Evolutionary conservation across 2,329 filamentous ascomycete species (phyloP), one percentile per base, ranked within the genome.

Genomic region (Curvularia sp.): DNA sequence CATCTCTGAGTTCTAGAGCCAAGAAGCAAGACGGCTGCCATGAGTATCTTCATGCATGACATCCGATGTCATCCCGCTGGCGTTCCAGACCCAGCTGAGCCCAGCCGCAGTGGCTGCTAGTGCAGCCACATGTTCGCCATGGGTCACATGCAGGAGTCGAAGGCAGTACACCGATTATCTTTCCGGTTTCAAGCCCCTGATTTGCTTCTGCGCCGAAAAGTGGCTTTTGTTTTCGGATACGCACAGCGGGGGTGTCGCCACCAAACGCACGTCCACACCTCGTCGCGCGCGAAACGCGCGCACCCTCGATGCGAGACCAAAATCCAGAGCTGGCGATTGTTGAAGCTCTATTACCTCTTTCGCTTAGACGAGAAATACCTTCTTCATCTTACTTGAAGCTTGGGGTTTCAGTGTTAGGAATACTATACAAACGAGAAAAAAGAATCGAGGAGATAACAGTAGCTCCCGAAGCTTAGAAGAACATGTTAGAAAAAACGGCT

Each of bases 21-120:
- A 10, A 47, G n/a, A 27, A 47, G 4, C 5, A 23, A 21, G 25
- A 32, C 5, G 1, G 15, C 9, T 21, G 19, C 12, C 4, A 9
- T 19, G 10, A 32, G n/a, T 21, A 13, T 19, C 27, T 32, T 46
- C 25, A 30, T 46, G 43, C 39, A 42, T 42, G 19, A 6, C 21
- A 21, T 9, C 39, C 5, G 3, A 42, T 34, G 32, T 34, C 19
- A 42, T 25, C 28, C 43, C 10, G 18, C 28, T 13, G 28, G n/a
- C 28, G 43, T 30, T 47, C 43, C 43, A 47, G 43, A 32, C 28
- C 18, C 28, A 47, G 43, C 43, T 47, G 43, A 21, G 18, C 18
- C n/a, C 43, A 32, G 43, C 43, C 19, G 10, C 28, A 13, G 27
- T 21, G n/a, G 43, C 18, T 47, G 18, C 18, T 47, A 47, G 43